Evolutionary conservation across 345 rosid species (phyloP).

Genomic region (Eucalyptus urophylla): DNA sequence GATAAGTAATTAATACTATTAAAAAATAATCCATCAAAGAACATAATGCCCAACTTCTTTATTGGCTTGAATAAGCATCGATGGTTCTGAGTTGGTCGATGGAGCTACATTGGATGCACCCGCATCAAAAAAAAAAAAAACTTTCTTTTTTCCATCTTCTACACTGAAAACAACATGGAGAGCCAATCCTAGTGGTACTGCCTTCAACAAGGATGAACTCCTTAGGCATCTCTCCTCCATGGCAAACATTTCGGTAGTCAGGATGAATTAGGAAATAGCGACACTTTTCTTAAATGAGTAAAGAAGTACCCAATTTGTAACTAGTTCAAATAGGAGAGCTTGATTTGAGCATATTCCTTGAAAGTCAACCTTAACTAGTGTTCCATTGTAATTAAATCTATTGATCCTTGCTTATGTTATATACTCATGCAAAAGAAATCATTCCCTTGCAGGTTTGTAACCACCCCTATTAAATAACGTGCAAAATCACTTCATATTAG

Average conservation of each 20-base stretch:
- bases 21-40: no score
- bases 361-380: neutral
- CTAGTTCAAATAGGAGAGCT: neutral
- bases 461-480: neutral
- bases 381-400: neutral
- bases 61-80: no score
- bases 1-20: no score
- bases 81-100: no score
- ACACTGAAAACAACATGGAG: neutral
- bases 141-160: neutral
- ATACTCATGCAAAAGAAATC: neutral
- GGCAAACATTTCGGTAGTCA: rapidly evolving
- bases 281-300: neutral
- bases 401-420: neutral
- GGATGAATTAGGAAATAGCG: neutral
- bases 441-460: neutral
- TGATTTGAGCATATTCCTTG: neutral
- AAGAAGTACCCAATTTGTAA: neutral
- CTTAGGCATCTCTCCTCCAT: neutral
- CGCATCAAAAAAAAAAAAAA: no score
- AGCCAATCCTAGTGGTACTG: neutral
- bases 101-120: no score
- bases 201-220: neutral
- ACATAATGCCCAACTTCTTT: no score
- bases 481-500: neutral